These are phyloP conservation scores for Elsinoe ampelina DNA, from an alignment of 2,329 filamentous ascomycete genomes.

Conservation along the genomic window DNA sequence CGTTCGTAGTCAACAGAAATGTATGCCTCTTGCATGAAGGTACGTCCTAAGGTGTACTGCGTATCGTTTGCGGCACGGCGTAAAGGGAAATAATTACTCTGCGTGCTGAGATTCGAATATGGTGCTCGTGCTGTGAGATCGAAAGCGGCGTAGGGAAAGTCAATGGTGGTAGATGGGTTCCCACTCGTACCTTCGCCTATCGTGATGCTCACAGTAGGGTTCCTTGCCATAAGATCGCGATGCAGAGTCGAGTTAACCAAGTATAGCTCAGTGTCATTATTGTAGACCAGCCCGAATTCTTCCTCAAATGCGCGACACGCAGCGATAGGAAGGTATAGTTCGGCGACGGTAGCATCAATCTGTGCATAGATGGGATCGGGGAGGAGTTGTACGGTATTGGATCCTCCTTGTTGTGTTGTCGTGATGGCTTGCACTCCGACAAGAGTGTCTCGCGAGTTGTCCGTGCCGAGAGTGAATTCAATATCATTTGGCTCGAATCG, in stretches of 20 bases:
- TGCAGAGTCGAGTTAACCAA: conserved; percentile 50
- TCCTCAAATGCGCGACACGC: conserved; percentile 57
- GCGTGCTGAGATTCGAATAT: conserved; percentile 20
- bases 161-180: conserved; percentile 21
- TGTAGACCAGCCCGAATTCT: conserved; percentile 56
- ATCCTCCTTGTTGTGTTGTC: conserved; percentile 16
- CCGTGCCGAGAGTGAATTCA: conserved; percentile 20
- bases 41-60: conserved; percentile 31
- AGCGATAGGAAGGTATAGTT: conserved; percentile 39
- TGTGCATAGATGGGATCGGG: conserved; percentile 18
- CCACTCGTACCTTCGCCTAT: conserved; percentile 25
- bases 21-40: conserved; percentile 35
- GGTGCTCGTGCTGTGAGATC: conserved; percentile 23
- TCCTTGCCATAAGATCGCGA: conserved; percentile 40
- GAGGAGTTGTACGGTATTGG: conserved; percentile 25
- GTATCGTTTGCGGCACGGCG: conserved; percentile 29
- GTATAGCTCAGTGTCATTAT: conserved; percentile 55
- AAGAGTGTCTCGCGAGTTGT: conserved; percentile 19
- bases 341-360: conserved; percentile 38
- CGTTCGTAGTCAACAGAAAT: conserved; percentile 31
- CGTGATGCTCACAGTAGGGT: conserved; percentile 49
- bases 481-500: conserved; percentile 25
- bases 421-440: conserved; percentile 22
- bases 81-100: conserved; percentile 31
- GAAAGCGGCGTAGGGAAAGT: conserved; percentile 32